Conservation (phyloP, 169 alveolate species). For the Plasmodium ovale region DNA sequence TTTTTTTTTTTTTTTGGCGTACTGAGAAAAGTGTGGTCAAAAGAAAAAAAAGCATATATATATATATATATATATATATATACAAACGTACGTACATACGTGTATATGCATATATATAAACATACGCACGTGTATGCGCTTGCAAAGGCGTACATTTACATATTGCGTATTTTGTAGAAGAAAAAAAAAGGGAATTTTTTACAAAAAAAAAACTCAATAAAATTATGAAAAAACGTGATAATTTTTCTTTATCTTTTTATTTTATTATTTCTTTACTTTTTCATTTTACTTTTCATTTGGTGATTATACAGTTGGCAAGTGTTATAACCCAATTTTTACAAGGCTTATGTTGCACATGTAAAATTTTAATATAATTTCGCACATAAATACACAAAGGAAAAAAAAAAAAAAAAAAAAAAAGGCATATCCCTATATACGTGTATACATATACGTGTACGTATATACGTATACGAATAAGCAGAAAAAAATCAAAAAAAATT, state of each 20-base stretch:
- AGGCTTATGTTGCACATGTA: not conserved
- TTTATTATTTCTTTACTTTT: not conserved
- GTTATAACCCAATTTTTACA: not conserved
- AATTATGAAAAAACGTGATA: not conserved
- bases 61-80: conserved; percentile 2
- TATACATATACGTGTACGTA: conserved; percentile 4
- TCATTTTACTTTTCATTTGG: not conserved
- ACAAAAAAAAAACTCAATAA: not conserved
- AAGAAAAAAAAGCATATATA: conserved; percentile 4
- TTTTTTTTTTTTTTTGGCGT: not conserved
- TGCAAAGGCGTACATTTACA: no score
- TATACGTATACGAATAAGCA: conserved; percentile 3
- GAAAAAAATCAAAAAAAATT: not conserved
- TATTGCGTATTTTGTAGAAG: not conserved
- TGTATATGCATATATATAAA: not conserved
- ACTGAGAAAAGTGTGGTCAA: conserved; percentile 12
- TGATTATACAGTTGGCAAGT: not conserved
- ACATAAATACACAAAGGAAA: not conserved
- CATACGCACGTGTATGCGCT: no score
- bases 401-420: conserved; percentile 19
- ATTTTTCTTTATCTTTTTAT: no score
- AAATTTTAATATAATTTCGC: not conserved
- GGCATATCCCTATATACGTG: not conserved
- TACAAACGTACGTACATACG: not conserved
- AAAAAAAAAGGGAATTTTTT: not conserved